Percentiles rank a stretch among this genome's conserved stretches.
These are phyloP conservation scores for Chlorella sp. DNA, from an alignment of 139 green algal species.

Conservation along the genomic window DNA sequence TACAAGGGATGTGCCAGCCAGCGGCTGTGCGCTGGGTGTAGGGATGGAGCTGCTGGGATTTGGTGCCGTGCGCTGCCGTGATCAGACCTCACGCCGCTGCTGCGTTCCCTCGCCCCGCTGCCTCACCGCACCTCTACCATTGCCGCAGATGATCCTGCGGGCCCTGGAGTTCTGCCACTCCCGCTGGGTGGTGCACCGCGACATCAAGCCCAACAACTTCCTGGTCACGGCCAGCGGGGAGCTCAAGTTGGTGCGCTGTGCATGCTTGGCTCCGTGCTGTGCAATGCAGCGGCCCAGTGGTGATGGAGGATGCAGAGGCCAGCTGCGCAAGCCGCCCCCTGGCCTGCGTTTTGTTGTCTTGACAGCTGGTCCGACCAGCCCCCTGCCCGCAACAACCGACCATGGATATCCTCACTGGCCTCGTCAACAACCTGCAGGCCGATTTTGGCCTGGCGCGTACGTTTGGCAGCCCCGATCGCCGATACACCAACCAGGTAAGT, in stretches of 20 bases:
- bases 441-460: conserved; percentile 92
- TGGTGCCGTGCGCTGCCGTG: no score
- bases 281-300: no score
- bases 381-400: no score
- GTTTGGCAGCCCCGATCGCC: conserved; percentile 72
- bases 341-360: no score
- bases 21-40: no score
- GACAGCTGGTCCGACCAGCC: no score
- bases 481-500: conserved; percentile 78
- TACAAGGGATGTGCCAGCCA: no score
- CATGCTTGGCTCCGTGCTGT: no score
- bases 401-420: no score
- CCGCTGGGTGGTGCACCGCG: conserved; percentile 86
- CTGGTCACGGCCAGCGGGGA: conserved; percentile 67
- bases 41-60: neutral
- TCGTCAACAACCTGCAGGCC: conserved; percentile 41
- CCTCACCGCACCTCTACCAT: neutral
- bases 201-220: conserved; percentile 96
- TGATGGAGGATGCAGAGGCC: neutral
- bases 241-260: conserved; percentile 76
- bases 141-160: conserved; percentile 60
- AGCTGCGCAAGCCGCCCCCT: no score
- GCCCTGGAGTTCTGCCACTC: conserved; percentile 78
- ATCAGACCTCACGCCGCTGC: no score
- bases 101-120: no score